Evolutionary conservation across 805 yeast species (phyloP), one percentile per base, ranked within the genome.

Genomic region (Teunomyces pallodes): DNA sequence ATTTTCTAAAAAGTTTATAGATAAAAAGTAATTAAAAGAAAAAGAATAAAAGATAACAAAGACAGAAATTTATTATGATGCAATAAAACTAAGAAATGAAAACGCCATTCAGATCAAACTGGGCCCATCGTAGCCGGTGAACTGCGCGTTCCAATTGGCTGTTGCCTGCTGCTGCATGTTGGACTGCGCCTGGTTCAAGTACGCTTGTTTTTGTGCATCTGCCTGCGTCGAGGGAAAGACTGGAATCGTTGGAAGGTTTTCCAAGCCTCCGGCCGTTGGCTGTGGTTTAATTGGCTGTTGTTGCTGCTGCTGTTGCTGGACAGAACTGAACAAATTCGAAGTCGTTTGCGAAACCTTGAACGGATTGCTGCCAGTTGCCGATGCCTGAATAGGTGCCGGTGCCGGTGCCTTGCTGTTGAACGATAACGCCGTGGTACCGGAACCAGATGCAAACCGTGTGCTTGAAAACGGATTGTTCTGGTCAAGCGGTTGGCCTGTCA

Each of bases 241-340:
- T 2, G 90, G 80, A 3, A 79, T 67, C 0, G 90, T 85, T 8
- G 84, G 84, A 39, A 85, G 62, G 44, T 70, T 69, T 59, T 86
- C 91, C 50, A 83, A 73, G 0, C 91, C 92, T 3, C 91, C 92
- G 30, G 89, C 86, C 1, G 90, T 84, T 2, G 81, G 77, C 57
- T 81, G 86, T 12, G 74, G 68, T 56, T 72, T 66, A 54, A 77
- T 47, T 43, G 65, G 51, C 53, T 62, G 58, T 47, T 54, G 65
- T 28, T 52, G 54, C 45, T 60, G 51, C 48, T 55, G 48, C 6
- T 20, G 24, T 20, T 6, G 56, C 40, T 9, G 52, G 17, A 55
- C 67, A 12, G 51, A 42, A 44, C 62, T 53, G 46, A 73, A 73
- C 33, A 70, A 61, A 40, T 58, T 57, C 24, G 66, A 51, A 12